Evolutionary conservation across 2,329 filamentous ascomycete species (phyloP).

Genomic region (Arthroderma sp.): DNA sequence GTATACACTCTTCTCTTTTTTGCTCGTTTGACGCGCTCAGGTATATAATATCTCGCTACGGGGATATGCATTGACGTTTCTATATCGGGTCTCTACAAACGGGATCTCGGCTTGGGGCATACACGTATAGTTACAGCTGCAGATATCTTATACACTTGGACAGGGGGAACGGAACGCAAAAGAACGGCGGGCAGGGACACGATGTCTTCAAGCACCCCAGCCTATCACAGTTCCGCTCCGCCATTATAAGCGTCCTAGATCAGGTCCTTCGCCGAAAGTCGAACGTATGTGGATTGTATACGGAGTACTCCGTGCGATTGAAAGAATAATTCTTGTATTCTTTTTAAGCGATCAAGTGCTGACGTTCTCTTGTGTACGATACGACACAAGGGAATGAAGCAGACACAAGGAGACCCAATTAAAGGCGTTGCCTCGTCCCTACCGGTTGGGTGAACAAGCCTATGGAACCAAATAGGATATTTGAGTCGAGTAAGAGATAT

Average conservation of each 20-base stretch:
- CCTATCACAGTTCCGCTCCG: background rate
- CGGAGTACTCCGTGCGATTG: background rate
- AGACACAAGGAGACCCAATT: too few relatives aligned
- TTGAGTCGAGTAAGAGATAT: conserved; percentile 19
- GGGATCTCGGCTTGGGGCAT: background rate
- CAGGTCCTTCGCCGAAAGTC: background rate
- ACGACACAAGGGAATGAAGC: too few relatives aligned
- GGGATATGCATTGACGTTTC: background rate
- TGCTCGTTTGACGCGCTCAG: background rate
- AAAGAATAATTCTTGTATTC: background rate
- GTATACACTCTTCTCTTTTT: background rate
- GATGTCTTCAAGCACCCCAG: background rate
- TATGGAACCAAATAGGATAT: background rate
- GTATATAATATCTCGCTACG: background rate
- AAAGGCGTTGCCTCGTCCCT: background rate
- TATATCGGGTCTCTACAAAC: background rate
- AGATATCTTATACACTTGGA: background rate
- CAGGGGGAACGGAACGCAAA: background rate
- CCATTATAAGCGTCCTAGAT: background rate
- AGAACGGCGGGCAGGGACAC: background rate
- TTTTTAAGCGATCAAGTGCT: too few relatives aligned
- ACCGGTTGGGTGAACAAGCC: background rate
- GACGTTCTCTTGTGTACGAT: too few relatives aligned
- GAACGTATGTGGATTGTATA: background rate
- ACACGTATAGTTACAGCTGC: background rate